Evolutionary conservation across 2,329 filamentous ascomycete genomes (phyloP).

Genomic region (Domatiomyces globalis): DNA sequence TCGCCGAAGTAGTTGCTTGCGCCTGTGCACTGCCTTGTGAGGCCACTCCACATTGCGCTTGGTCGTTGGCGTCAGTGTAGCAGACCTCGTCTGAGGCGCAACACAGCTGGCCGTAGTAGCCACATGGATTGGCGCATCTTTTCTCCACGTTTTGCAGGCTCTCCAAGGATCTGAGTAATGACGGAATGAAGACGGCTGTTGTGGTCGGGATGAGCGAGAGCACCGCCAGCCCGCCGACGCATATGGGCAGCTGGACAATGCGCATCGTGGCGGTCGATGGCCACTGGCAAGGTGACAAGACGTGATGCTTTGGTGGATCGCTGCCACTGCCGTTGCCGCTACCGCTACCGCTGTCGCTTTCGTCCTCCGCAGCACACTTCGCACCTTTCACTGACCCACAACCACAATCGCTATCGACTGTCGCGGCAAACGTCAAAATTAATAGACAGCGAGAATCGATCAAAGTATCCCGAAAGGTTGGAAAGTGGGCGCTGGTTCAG

Average conservation of each 20-base stretch:
- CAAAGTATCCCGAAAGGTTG: background rate
- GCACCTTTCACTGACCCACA: too few species aligned
- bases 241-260: background rate
- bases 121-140: constrained; percentile 37
- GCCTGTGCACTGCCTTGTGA: background rate
- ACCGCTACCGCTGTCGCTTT: background rate
- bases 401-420: background rate
- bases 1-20: constrained; percentile 12
- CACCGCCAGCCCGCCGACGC: background rate
- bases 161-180: constrained; percentile 13
- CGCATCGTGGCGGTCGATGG: background rate
- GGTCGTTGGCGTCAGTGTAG: constrained; percentile 34
- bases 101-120: constrained; percentile 38
- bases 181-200: constrained; percentile 15
- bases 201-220: background rate
- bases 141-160: constrained; percentile 15
- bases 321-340: background rate
- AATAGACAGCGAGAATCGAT: background rate
- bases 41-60: constrained; percentile 34
- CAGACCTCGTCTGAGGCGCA: constrained; percentile 34
- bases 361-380: too few species aligned
- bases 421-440: background rate
- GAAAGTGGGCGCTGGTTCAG: background rate
- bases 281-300: too few species aligned
- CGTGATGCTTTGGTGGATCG: too few species aligned